Evolutionary conservation across 2,329 filamentous ascomycete species (phyloP), one percentile per base, ranked within the genome.

Genomic region (Trichoderma arundinaceum): DNA sequence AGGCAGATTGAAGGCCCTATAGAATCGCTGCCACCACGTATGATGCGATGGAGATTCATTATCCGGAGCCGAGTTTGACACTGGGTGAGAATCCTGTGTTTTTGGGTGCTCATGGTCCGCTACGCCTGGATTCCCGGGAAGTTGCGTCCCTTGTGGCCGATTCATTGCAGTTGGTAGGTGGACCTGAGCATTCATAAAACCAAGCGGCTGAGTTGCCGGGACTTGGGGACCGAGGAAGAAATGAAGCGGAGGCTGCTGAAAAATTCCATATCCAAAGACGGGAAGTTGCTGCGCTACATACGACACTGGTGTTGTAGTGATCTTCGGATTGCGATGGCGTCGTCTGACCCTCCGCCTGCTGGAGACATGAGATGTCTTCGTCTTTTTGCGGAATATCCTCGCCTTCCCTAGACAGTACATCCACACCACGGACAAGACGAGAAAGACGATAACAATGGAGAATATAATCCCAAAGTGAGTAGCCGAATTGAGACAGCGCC

Each of bases 391-490:
- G 32, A 64, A 41, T 15, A 65, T 66, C 9, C 63, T 59, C 9
- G 69, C 67, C n/a, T 64, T 71, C 1, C 76, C 77, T 4, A 76
- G 62, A 48, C 73, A 78, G 71, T 76, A 81, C 71, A 77, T 73
- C 43, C 75, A 75, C 4, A 74, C 58, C 12, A 79, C 44, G 0
- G 71, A 66, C 2, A 80, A 46, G 9, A 75, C 64, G 12, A 75
- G 66, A 4, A 69, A 68, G 2, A 74, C 69, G 7, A 78, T 64
- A 7, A 77, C 64, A 13, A 75, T 70, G 65, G 76, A 77, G 65
- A 79, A 75, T 15, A 82, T 75, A 35, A 81, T 74, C 2, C 80
- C 80, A 22, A 75, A 76, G 39, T 79, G 73, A 49, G 80, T 73
- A 0, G 74, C 68, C 9, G 68, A 52, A 33, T 71, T 78, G n/a